phyloP scores from a whole-genome alignment of 495 filamentous ascomycete species.

The Penicillium lagena region DNA sequence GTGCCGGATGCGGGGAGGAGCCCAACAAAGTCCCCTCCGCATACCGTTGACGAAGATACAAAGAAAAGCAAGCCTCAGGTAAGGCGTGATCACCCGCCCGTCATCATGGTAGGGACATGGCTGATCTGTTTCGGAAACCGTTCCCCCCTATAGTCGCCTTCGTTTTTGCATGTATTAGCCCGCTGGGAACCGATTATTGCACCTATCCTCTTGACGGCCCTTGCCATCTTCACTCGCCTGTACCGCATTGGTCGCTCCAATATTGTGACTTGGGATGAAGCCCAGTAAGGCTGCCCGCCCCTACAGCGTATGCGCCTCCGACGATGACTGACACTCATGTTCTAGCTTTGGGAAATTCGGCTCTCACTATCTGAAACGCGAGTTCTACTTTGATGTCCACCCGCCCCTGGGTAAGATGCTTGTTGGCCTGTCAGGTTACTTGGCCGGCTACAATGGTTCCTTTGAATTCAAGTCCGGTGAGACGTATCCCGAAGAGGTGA shows the following conservation, averaged over 20 bases:
- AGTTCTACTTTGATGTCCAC: slow-evolving; percentile 99
- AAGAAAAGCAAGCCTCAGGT: slow-evolving; percentile 53
- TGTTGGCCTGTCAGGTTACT: slow-evolving; percentile 88
- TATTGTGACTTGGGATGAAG: slow-evolving; percentile 99
- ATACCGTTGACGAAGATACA: slow-evolving; percentile 44
- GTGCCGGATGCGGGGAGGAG: slow-evolving; percentile 45
- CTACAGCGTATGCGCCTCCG: not conserved
- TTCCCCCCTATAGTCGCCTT: slow-evolving; percentile 19
- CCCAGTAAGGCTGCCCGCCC: slow-evolving; percentile 59
- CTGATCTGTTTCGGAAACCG: too few species aligned
- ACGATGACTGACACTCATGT: slow-evolving; percentile 15
- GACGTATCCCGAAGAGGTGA: slow-evolving; percentile 83
- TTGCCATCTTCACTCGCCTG: slow-evolving; percentile 90
- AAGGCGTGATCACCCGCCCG: slow-evolving; percentile 1
- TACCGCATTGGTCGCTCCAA: slow-evolving; percentile 92
- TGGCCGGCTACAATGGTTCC: slow-evolving; percentile 97
- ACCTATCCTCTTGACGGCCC: slow-evolving; percentile 77
- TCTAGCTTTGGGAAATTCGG: slow-evolving; percentile 96
- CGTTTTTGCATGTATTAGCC: slow-evolving; percentile 58
- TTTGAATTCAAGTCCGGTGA: slow-evolving; percentile 99
- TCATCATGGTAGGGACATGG: too few species aligned
- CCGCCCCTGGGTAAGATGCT: slow-evolving; percentile 97
- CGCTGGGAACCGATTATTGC: slow-evolving; percentile 83
- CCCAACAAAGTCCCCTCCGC: slow-evolving; percentile 25
- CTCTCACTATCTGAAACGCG: slow-evolving; percentile 95